Percentiles rank a stretch among this genome's conserved stretches.
phyloP scores from a whole-genome alignment of 805 yeast genomes.

The Clavispora carvajalis region DNA sequence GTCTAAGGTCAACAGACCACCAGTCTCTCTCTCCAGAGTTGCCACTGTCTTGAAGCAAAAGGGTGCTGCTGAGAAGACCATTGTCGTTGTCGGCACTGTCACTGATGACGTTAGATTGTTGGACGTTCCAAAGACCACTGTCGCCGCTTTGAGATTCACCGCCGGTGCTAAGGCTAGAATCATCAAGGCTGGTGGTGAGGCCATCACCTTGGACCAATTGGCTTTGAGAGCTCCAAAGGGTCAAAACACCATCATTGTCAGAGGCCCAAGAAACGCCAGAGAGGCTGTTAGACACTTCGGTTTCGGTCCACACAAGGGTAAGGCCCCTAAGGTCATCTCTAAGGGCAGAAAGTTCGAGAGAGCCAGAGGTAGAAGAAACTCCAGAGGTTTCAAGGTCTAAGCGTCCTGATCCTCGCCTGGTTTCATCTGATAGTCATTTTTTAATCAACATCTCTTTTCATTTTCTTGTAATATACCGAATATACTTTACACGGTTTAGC shows the following conservation, averaged over 20 bases:
- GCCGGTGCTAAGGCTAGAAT: slow-evolving; percentile 98
- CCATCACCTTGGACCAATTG: slow-evolving; percentile 97
- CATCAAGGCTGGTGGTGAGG: slow-evolving; percentile 98
- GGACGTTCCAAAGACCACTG: slow-evolving; percentile 93
- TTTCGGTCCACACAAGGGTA: slow-evolving; percentile 99
- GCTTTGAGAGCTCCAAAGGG: slow-evolving; percentile 99
- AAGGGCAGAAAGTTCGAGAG: slow-evolving; percentile 99
- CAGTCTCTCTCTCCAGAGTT: slow-evolving; percentile 93
- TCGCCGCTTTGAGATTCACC: slow-evolving; percentile 99
- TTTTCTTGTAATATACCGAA: neutral
- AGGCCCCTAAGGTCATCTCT: slow-evolving; percentile 97
- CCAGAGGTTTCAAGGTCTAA: slow-evolving; percentile 99
- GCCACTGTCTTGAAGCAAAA: slow-evolving; percentile 73
- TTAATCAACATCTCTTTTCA: slow-evolving; percentile 1
- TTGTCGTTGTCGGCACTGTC: slow-evolving; percentile 95
- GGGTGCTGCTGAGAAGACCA: slow-evolving; percentile 83
- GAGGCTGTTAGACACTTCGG: slow-evolving; percentile 99
- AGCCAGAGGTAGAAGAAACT: slow-evolving; percentile 99
- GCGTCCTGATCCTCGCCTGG: slow-evolving; percentile 4
- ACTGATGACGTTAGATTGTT: slow-evolving; percentile 95
- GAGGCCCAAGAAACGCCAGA: slow-evolving; percentile 99
- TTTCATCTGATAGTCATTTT: slow-evolving; percentile 1
- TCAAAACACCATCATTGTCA: slow-evolving; percentile 93
- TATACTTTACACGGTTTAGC: neutral
- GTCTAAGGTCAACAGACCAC: slow-evolving; percentile 99